These are phyloP conservation scores for Thalassiosira mediterranea DNA, from an alignment of 352 stramenopile genomes.

Conservation along the genomic window DNA sequence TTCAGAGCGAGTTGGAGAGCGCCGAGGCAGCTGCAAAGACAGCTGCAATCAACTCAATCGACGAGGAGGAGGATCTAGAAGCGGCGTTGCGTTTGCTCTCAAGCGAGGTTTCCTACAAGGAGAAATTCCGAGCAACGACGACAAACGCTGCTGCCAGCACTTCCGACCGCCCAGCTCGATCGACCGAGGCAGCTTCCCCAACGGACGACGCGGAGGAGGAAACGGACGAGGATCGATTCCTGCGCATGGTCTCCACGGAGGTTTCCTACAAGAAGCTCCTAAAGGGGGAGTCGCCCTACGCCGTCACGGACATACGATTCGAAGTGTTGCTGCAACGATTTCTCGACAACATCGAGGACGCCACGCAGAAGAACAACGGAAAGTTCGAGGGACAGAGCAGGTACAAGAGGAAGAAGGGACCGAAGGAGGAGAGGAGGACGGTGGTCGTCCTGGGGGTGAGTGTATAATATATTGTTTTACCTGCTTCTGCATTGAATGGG, in stretches of 20 bases:
- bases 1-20: not conserved
- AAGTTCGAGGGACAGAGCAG: constrained; percentile 55
- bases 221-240: constrained; percentile 41
- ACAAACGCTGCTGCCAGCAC: too few relatives aligned
- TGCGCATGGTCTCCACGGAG: constrained; percentile 59
- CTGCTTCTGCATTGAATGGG: too few relatives aligned
- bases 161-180: too few relatives aligned
- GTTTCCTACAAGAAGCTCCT: constrained; percentile 57
- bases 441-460: constrained; percentile 64
- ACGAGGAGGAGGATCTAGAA: not conserved
- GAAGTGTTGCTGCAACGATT: constrained; percentile 47
- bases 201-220: too few relatives aligned
- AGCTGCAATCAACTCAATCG: too few relatives aligned
- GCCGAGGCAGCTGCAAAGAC: too few relatives aligned
- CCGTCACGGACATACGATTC: constrained; percentile 44
- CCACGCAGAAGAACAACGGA: constrained; percentile 55
- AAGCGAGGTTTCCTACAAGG: too few relatives aligned
- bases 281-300: constrained; percentile 50
- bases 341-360: constrained; percentile 78
- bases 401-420: constrained; percentile 4
- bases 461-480: constrained; percentile 9
- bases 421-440: constrained; percentile 51
- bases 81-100: too few relatives aligned
- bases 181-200: too few relatives aligned
- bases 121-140: too few relatives aligned